These are phyloP conservation scores for Acanthamoeba lenticulata DNA, from an alignment of 208 protist species.

Conservation along the genomic window DNA sequence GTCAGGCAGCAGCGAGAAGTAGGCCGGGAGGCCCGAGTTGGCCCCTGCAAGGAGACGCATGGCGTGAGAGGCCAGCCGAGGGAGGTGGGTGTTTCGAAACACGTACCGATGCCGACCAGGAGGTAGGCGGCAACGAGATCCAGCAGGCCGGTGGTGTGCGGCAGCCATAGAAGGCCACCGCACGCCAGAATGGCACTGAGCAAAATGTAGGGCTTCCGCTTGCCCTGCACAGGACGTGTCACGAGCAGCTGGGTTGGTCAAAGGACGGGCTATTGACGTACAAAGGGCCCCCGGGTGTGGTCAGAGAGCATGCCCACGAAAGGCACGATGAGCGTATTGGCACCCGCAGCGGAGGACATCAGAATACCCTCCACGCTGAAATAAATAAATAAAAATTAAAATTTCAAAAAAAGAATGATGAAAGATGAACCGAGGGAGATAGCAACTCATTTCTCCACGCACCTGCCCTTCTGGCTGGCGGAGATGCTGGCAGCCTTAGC, in stretches of 20 bases:
- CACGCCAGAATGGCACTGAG: neutral
- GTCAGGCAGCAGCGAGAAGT: conserved; percentile 20
- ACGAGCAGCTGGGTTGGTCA: neutral
- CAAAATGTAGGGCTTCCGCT: conserved; percentile 34
- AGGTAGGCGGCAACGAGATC: neutral
- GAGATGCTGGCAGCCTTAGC: neutral
- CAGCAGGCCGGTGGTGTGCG: neutral
- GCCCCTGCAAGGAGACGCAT: neutral
- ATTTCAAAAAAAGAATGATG: neutral
- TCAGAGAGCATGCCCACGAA: neutral
- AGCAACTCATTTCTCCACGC: neutral
- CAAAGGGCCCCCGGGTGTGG: neutral
- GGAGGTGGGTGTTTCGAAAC: neutral
- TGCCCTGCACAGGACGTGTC: neutral
- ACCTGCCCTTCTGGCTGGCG: neutral
- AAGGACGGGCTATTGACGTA: neutral
- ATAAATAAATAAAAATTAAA: neutral
- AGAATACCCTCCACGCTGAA: neutral
- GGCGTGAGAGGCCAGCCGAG: neutral
- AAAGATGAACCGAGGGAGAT: neutral
- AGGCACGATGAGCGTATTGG: neutral
- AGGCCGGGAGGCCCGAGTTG: neutral
- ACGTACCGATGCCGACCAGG: neutral
- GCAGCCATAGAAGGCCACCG: neutral
- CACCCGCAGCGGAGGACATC: neutral